phyloP scores from a whole-genome alignment of 1,139 yeast genomes.

The Groenewaldozyma auringiensis region DNA sequence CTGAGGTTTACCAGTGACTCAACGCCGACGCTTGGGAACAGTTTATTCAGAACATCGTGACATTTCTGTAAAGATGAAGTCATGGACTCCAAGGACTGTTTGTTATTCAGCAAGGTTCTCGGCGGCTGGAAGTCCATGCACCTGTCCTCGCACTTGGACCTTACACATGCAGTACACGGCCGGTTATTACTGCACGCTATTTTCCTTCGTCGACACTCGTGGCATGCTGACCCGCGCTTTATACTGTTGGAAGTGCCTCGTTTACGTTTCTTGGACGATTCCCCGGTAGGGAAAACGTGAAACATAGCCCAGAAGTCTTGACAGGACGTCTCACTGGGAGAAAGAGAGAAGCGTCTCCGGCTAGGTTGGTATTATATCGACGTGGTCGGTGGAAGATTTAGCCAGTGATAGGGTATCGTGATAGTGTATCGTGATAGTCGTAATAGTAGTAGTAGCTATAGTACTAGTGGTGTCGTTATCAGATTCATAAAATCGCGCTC shows the following conservation, averaged over 20 bases:
- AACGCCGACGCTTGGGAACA: constrained; percentile 1
- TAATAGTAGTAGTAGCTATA: too few relatives aligned
- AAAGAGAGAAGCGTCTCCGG: constrained; percentile 4
- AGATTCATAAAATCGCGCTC: too few relatives aligned
- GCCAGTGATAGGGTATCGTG: too few relatives aligned
- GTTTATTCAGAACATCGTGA: background rate
- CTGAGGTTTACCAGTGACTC: background rate
- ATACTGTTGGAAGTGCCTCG: background rate
- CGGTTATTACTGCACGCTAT: constrained; percentile 5
- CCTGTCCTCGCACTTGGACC: constrained; percentile 3
- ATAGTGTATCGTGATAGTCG: too few relatives aligned
- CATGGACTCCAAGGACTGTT: background rate
- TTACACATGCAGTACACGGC: constrained; percentile 8
- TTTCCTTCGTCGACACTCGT: constrained; percentile 9
- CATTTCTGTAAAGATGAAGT: background rate
- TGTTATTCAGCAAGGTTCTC: background rate
- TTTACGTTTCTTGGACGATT: constrained; percentile 4
- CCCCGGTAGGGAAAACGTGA: background rate
- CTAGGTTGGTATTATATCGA: too few relatives aligned
- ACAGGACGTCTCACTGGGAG: background rate
- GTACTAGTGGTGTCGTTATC: too few relatives aligned
- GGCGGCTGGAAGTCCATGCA: background rate
- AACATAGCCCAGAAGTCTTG: background rate
- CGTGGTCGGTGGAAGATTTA: too few relatives aligned
- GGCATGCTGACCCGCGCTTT: constrained; percentile 6